Evolutionary conservation across 2,329 filamentous ascomycete species (phyloP).

Genomic region (Pleoardoris graminearum): DNA sequence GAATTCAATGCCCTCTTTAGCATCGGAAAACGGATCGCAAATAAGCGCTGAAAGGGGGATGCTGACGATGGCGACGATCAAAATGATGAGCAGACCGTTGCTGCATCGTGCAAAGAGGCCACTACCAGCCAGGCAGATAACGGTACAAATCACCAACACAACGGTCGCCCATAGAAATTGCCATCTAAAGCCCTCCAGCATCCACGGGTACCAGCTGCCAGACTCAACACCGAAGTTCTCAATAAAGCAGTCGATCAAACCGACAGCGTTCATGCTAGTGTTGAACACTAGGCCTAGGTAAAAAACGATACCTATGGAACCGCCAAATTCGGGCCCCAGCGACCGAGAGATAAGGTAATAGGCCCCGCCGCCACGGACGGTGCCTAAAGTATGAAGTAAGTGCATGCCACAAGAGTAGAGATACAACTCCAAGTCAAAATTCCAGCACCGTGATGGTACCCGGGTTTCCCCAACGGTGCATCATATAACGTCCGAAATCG

Average conservation of each 20-base stretch:
- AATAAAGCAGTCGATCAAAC: constrained; percentile 79
- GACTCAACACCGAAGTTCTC: constrained; percentile 68
- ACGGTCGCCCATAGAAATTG: constrained; percentile 75
- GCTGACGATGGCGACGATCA: constrained; percentile 74
- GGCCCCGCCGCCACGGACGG: constrained; percentile 82
- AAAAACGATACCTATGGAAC: constrained; percentile 84
- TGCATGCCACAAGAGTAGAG: too few relatives aligned
- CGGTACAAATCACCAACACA: constrained; percentile 71
- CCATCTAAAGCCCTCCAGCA: constrained; percentile 75
- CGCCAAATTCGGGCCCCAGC: constrained; percentile 84
- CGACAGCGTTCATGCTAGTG: constrained; percentile 84
- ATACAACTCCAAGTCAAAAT: too few relatives aligned
- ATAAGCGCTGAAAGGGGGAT: constrained; percentile 79
- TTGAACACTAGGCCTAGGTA: constrained; percentile 85
- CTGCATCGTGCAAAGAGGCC: constrained; percentile 79
- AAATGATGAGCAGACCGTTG: constrained; percentile 71
- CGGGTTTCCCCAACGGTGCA: too few relatives aligned
- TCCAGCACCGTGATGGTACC: too few relatives aligned
- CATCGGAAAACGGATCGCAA: constrained; percentile 67
- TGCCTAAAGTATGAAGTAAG: too few relatives aligned
- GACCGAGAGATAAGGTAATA: constrained; percentile 89
- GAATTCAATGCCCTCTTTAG: constrained; percentile 68
- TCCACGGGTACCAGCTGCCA: constrained; percentile 61
- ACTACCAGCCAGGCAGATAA: constrained; percentile 77
- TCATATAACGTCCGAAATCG: too few relatives aligned